These are phyloP conservation scores for Warburgia ugandensis DNA, from an alignment of 164 flowering plant species.

Conservation along the genomic window DNA sequence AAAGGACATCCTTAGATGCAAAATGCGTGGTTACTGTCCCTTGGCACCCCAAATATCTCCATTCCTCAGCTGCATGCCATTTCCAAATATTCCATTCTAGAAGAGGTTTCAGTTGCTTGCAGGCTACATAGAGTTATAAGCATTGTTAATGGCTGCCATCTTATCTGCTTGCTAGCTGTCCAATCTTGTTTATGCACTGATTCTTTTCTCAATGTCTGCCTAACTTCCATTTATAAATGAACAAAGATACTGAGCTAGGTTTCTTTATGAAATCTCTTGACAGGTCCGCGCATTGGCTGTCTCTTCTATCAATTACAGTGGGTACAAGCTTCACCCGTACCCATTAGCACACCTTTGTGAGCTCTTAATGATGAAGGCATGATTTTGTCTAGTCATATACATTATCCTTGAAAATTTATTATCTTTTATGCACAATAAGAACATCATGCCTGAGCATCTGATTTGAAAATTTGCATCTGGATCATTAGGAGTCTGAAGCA, in stretches of 20 bases:
- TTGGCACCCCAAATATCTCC: too few species aligned
- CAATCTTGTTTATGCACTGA: too few species aligned
- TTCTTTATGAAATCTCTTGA: neutral
- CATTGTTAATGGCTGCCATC: too few species aligned
- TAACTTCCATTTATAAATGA: neutral
- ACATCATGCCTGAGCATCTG: neutral
- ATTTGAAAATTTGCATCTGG: constrained; percentile 3
- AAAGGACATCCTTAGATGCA: too few species aligned
- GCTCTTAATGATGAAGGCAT: constrained; percentile 68
- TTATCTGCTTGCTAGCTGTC: too few species aligned
- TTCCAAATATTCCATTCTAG: too few species aligned
- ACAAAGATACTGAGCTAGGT: neutral
- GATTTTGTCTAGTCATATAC: neutral
- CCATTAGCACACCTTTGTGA: constrained; percentile 50
- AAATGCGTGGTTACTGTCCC: too few species aligned
- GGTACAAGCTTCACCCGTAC: constrained; percentile 86
- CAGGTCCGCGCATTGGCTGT: constrained; percentile 60
- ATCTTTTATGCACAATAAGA: neutral
- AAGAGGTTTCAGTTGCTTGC: too few species aligned
- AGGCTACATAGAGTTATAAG: too few species aligned
- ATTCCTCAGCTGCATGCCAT: too few species aligned
- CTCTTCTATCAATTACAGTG: constrained; percentile 49
- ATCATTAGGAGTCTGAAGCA: constrained; percentile 57
- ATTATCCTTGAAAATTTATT: neutral
- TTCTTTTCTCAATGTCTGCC: neutral